These are phyloP conservation scores for Novymonas esmeraldas DNA, from an alignment of 208 protist genomes.

Conservation along the genomic window DNA sequence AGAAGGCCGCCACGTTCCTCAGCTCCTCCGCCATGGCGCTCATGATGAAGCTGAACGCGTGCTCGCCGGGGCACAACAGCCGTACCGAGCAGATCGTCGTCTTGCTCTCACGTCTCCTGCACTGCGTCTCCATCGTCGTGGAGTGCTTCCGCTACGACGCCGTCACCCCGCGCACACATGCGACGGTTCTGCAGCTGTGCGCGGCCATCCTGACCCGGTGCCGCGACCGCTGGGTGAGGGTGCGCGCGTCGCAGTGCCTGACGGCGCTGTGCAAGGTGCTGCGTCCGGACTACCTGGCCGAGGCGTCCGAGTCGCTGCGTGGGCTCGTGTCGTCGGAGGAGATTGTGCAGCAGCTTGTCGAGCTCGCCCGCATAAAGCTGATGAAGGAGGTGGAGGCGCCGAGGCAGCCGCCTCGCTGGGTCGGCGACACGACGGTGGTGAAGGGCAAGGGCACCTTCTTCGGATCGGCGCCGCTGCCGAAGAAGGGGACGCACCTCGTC, in stretches of 20 bases:
- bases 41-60: conserved; percentile 37
- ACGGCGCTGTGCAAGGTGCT: conserved; percentile 53
- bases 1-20: conserved; percentile 73
- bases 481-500: conserved; percentile 69
- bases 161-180: conserved; percentile 66
- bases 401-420: conserved; percentile 59
- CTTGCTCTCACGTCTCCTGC: conserved; percentile 70
- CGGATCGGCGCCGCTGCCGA: conserved; percentile 61
- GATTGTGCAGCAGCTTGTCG: conserved; percentile 64
- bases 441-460: conserved; percentile 81
- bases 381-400: conserved; percentile 33
- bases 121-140: conserved; percentile 64
- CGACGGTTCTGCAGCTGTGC: conserved; percentile 77
- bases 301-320: conserved; percentile 41
- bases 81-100: conserved; percentile 32
- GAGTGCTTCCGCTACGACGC: conserved; percentile 84
- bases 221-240: conserved; percentile 68
- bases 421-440: conserved; percentile 53
- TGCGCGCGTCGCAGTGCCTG: conserved; percentile 71
- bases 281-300: conserved; percentile 54
- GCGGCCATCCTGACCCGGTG: conserved; percentile 53
- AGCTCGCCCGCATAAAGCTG: conserved; percentile 58
- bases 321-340: conserved; percentile 42
- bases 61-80: conserved; percentile 15
- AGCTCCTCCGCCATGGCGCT: conserved; percentile 42